Conservation (phyloP, 202 grass and related monocot genomes). For the Panicum virgatum region DNA sequence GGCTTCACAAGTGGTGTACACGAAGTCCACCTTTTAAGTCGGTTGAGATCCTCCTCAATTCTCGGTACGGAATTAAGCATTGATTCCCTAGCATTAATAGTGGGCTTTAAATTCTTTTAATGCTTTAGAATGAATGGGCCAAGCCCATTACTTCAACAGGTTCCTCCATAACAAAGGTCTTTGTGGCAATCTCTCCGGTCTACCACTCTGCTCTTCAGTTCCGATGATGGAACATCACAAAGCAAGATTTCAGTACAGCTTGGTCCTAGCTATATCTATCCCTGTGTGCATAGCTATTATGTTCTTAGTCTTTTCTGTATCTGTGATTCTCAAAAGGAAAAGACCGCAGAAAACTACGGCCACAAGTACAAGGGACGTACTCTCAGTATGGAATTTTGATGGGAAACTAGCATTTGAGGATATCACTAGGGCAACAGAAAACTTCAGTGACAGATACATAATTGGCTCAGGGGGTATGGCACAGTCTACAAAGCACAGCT, state of each 20-base stretch:
- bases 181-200: slow-evolving; percentile 27
- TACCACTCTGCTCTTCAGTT: slow-evolving; percentile 22
- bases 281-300: neutral
- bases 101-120: too few relatives aligned
- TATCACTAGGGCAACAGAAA: neutral
- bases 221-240: neutral
- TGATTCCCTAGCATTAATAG: too few relatives aligned
- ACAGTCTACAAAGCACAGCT: slow-evolving; percentile 1
- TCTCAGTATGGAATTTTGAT: too few relatives aligned
- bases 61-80: too few relatives aligned
- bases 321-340: neutral
- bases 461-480: neutral
- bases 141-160: too few relatives aligned
- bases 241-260: neutral
- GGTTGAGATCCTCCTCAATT: too few relatives aligned
- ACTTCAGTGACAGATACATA: neutral
- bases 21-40: too few relatives aligned
- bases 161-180: neutral
- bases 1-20: too few relatives aligned
- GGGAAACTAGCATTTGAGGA: neutral
- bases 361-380: too few relatives aligned
- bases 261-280: neutral
- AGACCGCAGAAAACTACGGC: neutral
- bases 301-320: neutral
- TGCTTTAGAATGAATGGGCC: too few relatives aligned